Base-by-base conservation (phyloP, 2,329 filamentous ascomycete genomes). In the Tolypocladium tundrense region DNA sequence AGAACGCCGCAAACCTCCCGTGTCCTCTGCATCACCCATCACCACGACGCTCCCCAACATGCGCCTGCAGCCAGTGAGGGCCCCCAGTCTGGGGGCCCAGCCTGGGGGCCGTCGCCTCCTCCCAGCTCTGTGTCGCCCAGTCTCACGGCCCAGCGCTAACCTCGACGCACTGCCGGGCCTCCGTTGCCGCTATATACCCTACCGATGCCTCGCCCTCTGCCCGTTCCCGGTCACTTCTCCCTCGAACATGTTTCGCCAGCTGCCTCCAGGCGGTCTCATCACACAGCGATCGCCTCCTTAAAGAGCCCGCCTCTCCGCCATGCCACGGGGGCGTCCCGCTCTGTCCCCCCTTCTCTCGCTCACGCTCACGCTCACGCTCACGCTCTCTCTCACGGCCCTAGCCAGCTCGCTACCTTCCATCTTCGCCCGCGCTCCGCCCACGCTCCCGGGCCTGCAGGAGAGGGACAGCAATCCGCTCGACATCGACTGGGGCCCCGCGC, bases 161-260 rank as follows among this genome's bases (percentile, higher is more conserved):
- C 67, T 70, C 69, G 71, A 74, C 67, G 72, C 75, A 75, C 68
- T 69, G 67, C 67, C 68, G 68, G 71, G 71, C 73, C 71, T 80
- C 77, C 80, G 71, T 76, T 79, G 73, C 76, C 78, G 78, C 79
- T 81, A 82, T 81, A 81, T 82, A 82, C 79, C 75, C 73, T 72
- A 73, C 74, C 69, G 68, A 68, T 71, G 72, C 75, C 74, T 73
- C 72, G 70, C 69, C 59, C 69, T 65, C 68, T 19, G 16, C 27
- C 31, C 27, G 48, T 35, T 70, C 71, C 72, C 74, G 74, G 73
- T 74, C 71, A 68, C 68, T 66, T 77, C 71, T 74, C 73, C 68
- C 76, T 75, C 74, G 66, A 69, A 72, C 73, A 75, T 76, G 79
- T 81, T 80, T 80, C 77, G 76, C 31, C 72, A 64, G 65, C 61